Evolutionary conservation across 1,284 basidiomycete species (phyloP).

Genomic region (Fomitopsis schrenkii): DNA sequence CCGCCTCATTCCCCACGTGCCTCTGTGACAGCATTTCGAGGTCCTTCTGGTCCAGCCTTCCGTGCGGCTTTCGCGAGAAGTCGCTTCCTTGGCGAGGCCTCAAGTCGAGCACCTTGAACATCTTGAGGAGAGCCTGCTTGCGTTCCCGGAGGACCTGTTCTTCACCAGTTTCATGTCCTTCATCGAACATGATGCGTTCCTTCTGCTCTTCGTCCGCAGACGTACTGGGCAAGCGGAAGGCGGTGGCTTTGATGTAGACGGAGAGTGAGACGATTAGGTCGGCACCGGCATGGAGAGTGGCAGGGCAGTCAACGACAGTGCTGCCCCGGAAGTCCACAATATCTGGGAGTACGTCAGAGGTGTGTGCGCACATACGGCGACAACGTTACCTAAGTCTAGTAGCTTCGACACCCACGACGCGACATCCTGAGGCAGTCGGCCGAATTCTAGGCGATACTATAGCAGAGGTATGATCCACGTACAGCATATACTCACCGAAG

Average conservation of each 20-base stretch:
- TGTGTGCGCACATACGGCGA: not conserved
- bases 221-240: constrained; percentile 50
- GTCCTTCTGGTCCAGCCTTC: constrained; percentile 36
- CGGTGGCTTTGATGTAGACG: constrained; percentile 59
- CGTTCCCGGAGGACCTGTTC: constrained; percentile 76
- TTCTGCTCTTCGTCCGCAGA: constrained; percentile 27
- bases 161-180: constrained; percentile 70
- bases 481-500: constrained; percentile 44
- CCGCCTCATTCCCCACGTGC: constrained; percentile 28
- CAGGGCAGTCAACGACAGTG: constrained; percentile 68
- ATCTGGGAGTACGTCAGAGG: constrained; percentile 31
- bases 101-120: constrained; percentile 65
- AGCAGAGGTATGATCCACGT: not conserved
- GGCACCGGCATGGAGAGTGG: constrained; percentile 59
- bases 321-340: constrained; percentile 60
- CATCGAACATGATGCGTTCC: constrained; percentile 47
- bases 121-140: constrained; percentile 59
- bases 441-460: constrained; percentile 50
- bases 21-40: constrained; percentile 33
- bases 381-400: constrained; percentile 57
- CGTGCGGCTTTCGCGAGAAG: constrained; percentile 28
- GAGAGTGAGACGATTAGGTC: constrained; percentile 69
- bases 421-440: constrained; percentile 62
- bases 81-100: constrained; percentile 38
- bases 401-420: constrained; percentile 70